Conservation (phyloP, 805 yeast genomes). For the Candida ortonii region DNA sequence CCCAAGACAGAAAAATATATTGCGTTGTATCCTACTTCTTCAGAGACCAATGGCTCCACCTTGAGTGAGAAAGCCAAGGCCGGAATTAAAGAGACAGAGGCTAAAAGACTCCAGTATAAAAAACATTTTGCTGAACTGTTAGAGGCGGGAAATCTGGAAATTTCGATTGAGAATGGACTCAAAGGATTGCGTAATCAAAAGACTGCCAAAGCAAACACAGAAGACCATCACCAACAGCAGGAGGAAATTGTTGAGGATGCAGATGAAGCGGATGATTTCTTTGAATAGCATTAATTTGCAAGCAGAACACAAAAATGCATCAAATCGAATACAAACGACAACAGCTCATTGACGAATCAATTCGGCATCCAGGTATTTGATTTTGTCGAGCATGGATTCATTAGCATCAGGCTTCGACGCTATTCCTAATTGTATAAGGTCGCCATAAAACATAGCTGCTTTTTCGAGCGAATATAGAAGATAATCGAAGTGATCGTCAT, state of each 20-base stretch:
- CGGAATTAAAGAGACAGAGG: conserved; percentile 45
- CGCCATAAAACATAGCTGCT: conserved; percentile 70
- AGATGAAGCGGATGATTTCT: conserved; percentile 35
- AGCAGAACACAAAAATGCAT: neutral
- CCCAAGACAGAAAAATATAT: conserved; percentile 80
- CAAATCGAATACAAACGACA: conserved; percentile 1
- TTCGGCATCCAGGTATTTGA: conserved; percentile 43
- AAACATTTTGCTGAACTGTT: conserved; percentile 51
- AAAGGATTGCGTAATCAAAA: conserved; percentile 4
- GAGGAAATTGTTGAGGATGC: conserved; percentile 2
- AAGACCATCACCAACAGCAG: conserved; percentile 13
- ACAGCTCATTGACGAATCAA: conserved; percentile 16
- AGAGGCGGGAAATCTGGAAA: conserved; percentile 52
- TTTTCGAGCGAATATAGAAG: conserved; percentile 73
- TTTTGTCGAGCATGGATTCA: conserved; percentile 30
- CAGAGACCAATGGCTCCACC: conserved; percentile 30
- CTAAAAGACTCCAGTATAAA: conserved; percentile 43
- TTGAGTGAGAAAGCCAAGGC: conserved; percentile 38
- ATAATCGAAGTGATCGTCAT: conserved; percentile 72
- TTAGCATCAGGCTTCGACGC: conserved; percentile 33
- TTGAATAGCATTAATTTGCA: conserved; percentile 23
- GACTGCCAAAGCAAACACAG: conserved; percentile 6
- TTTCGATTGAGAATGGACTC: conserved; percentile 46
- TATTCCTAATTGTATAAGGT: conserved; percentile 60
- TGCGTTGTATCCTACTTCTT: conserved; percentile 61